Base-by-base conservation (phyloP, 1,139 yeast genomes). In the Candida neerlandica region DNA sequence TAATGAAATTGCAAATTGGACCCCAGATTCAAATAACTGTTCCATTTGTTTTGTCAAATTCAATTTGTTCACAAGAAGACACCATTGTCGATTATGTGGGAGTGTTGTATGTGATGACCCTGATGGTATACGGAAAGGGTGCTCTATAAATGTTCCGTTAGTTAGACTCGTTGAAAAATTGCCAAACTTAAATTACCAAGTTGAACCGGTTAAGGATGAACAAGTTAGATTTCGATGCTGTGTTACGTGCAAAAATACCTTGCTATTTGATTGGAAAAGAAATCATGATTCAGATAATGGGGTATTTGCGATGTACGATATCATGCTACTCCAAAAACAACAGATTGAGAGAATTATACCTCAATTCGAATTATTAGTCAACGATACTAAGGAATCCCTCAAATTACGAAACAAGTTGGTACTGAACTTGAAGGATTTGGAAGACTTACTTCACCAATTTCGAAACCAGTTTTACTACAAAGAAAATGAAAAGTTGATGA, bases 21-120 rank as follows among this genome's bases (percentile, higher is more conserved):
- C 81, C 53, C 75, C 76, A 51, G 95, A 86, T 57, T 55, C 67
- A 1, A 58, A 71, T 0, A 70, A 74, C 52, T 94, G 99, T 63
- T 74, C 81, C 3, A 71, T 89, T 4, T 94, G 99, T 59, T 65
- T 71, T 19, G 71, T 75, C 11, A 60, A 63, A 34, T 94, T 90
- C 64, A 76, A 76, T 27, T 69, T 87, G 44, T 64, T 86, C 5
- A 63, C 82, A 18, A 73, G 97, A 50, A 90, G 89, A 58, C 98
- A 94, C 62, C 97, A 90, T 63, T 90, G 97, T 63, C 72, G 96
- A 32, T 65, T 89, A 32, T 94, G 98, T 70, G 98, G 98, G 0
- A 63, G 68, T 30, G 80, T 88, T 1, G 91, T 90, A 0, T 92
- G 98, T 69, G 96, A 88, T 37, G 86, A 85, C 58, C 61, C 78